These are phyloP conservation scores for Lactarius tabidus DNA, from an alignment of 768 basidiomycete species.

Conservation along the genomic window DNA sequence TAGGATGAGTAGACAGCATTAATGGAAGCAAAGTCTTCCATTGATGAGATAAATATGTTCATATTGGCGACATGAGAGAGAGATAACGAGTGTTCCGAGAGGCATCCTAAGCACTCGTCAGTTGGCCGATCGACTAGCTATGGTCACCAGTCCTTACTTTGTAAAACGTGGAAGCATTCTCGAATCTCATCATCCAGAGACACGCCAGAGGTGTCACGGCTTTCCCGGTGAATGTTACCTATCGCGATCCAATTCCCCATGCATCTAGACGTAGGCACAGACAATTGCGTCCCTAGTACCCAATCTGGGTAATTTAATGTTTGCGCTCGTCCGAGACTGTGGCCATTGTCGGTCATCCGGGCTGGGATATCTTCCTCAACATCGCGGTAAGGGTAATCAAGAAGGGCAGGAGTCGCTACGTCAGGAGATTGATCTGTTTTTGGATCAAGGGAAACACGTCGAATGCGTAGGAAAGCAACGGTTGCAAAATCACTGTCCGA, in stretches of 20 bases:
- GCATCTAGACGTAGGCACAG: slow-evolving; percentile 29
- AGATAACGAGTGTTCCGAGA: slow-evolving; percentile 45
- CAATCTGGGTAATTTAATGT: slow-evolving; percentile 10
- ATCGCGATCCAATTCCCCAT: slow-evolving; percentile 68
- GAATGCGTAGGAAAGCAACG: slow-evolving; percentile 86
- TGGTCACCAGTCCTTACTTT: slow-evolving; percentile 43
- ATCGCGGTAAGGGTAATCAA: slow-evolving; percentile 43
- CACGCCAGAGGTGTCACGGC: slow-evolving; percentile 27
- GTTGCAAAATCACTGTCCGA: slow-evolving; percentile 81
- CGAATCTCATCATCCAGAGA: slow-evolving; percentile 68
- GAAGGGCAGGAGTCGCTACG: slow-evolving; percentile 45
- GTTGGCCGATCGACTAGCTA: not conserved
- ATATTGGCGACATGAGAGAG: slow-evolving; percentile 67
- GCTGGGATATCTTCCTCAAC: slow-evolving; percentile 17
- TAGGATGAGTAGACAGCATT: slow-evolving; percentile 77
- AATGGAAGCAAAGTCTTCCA: slow-evolving; percentile 70
- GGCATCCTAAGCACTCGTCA: slow-evolving; percentile 42
- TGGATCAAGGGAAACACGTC: slow-evolving; percentile 54
- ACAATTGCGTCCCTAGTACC: slow-evolving; percentile 1
- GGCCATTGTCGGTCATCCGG: not conserved
- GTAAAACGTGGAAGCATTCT: slow-evolving; percentile 59
- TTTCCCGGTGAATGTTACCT: slow-evolving; percentile 46
- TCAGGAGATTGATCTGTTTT: slow-evolving; percentile 39
- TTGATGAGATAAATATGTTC: slow-evolving; percentile 78
- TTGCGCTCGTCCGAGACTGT: not conserved